phyloP scores from a whole-genome alignment of 2,329 filamentous ascomycete genomes.

The Exophiala alcalophila region DNA sequence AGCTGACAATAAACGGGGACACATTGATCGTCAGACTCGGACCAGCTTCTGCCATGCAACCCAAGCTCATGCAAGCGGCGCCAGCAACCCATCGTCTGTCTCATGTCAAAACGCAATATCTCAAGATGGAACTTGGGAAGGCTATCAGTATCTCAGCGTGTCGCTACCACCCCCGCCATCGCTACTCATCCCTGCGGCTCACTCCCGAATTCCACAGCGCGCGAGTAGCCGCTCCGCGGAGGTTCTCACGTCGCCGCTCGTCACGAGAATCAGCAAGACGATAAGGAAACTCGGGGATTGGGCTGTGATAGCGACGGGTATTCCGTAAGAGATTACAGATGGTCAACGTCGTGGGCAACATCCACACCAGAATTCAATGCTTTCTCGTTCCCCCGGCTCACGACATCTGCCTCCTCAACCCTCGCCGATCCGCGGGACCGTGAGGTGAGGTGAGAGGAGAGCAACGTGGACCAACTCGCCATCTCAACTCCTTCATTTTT shows the following conservation, averaged over 20 bases:
- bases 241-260: slow-evolving; percentile 56
- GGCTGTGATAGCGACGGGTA: neutral
- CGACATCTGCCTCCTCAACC: too few relatives aligned
- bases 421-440: too few relatives aligned
- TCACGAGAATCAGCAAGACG: slow-evolving; percentile 73
- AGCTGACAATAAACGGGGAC: slow-evolving; percentile 65
- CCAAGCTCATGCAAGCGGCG: too few relatives aligned
- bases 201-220: too few relatives aligned
- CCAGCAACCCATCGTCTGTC: slow-evolving; percentile 67
- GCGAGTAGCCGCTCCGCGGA: slow-evolving; percentile 59
- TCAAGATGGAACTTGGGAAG: too few relatives aligned
- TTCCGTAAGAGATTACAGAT: slow-evolving; percentile 23
- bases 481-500: too few relatives aligned
- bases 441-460: too few relatives aligned
- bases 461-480: too few relatives aligned
- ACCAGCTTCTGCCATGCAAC: slow-evolving; percentile 57
- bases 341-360: slow-evolving; percentile 72
- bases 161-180: slow-evolving; percentile 28
- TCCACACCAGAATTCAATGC: too few relatives aligned
- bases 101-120: slow-evolving; percentile 81
- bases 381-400: too few relatives aligned
- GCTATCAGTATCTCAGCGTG: too few relatives aligned
- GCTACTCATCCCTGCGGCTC: too few relatives aligned
- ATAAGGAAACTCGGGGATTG: slow-evolving; percentile 63
- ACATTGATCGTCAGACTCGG: slow-evolving; percentile 74